phyloP scores from a whole-genome alignment of 2,329 filamentous ascomycete genomes.

The Mollisia scopiformis region DNA sequence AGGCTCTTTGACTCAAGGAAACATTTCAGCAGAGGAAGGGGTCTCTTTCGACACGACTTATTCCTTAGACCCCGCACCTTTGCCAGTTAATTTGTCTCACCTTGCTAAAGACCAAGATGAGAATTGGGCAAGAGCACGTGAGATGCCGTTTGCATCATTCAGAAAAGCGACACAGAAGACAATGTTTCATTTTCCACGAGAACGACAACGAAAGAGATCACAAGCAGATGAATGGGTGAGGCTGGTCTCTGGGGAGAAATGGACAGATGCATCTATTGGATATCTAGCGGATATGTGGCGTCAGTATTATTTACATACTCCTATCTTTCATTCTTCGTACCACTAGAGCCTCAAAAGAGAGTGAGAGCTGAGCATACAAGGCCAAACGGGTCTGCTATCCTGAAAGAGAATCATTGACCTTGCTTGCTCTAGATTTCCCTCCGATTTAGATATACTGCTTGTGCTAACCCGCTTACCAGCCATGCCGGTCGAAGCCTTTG shows the following conservation, averaged over 20 bases:
- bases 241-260: conserved; percentile 59
- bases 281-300: conserved; percentile 70
- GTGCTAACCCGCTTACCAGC: no score
- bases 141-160: conserved; percentile 34
- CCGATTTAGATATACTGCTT: no score
- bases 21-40: conserved; percentile 62
- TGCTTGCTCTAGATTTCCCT: no score
- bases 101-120: conserved; percentile 47
- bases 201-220: conserved; percentile 43
- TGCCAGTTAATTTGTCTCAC: conserved; percentile 43
- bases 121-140: conserved; percentile 42
- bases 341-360: no score
- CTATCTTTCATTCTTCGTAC: no score
- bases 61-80: conserved; percentile 43
- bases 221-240: conserved; percentile 70
- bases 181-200: conserved; percentile 53
- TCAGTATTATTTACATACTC: no score
- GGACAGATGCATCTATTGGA: conserved; percentile 66
- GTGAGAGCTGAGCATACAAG: no score
- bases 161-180: conserved; percentile 46
- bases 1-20: conserved; percentile 66
- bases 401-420: no score
- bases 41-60: conserved; percentile 58
- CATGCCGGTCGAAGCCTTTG: conserved; percentile 60
- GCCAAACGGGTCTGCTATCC: no score